Percentiles rank a stretch among this genome's conserved stretches.
phyloP scores from a whole-genome alignment of 768 basidiomycete genomes.

The Sarcodon aspratus region DNA sequence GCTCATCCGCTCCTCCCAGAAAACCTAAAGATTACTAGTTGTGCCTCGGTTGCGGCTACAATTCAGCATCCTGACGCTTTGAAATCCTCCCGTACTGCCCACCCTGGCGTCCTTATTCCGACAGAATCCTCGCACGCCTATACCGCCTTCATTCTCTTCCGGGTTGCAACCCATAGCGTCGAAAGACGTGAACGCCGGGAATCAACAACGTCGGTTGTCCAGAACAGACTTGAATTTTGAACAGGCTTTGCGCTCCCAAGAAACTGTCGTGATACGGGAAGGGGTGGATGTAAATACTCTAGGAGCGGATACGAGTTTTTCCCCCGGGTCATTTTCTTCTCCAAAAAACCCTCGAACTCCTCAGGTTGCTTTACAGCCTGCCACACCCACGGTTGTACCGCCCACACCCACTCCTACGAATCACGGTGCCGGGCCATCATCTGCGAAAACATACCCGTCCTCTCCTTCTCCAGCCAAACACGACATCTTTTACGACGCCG shows the following conservation, averaged over 20 bases:
- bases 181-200: slow-evolving; percentile 28
- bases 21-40: no score
- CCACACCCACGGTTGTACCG: slow-evolving; percentile 53
- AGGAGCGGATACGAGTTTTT: slow-evolving; percentile 38
- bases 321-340: slow-evolving; percentile 26
- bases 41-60: background rate
- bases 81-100: slow-evolving; percentile 11
- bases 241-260: slow-evolving; percentile 53
- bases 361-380: slow-evolving; percentile 26
- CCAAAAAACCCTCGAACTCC: slow-evolving; percentile 21
- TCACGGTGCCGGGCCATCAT: slow-evolving; percentile 10
- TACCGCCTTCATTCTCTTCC: slow-evolving; percentile 34
- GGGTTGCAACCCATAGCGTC: slow-evolving; percentile 49
- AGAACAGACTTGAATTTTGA: slow-evolving; percentile 78
- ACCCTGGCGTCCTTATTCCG: slow-evolving; percentile 62
- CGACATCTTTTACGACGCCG: slow-evolving; percentile 53
- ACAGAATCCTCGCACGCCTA: slow-evolving; percentile 30
- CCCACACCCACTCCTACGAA: slow-evolving; percentile 65
- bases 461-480: slow-evolving; percentile 39
- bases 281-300: slow-evolving; percentile 59
- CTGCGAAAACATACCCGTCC: slow-evolving; percentile 18
- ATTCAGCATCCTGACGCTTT: background rate
- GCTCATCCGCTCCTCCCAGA: no score
- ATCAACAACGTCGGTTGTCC: slow-evolving; percentile 39
- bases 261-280: slow-evolving; percentile 61